Base-by-base conservation (phyloP, 306 rosid genomes). In the Cucurbita ficifolia region DNA sequence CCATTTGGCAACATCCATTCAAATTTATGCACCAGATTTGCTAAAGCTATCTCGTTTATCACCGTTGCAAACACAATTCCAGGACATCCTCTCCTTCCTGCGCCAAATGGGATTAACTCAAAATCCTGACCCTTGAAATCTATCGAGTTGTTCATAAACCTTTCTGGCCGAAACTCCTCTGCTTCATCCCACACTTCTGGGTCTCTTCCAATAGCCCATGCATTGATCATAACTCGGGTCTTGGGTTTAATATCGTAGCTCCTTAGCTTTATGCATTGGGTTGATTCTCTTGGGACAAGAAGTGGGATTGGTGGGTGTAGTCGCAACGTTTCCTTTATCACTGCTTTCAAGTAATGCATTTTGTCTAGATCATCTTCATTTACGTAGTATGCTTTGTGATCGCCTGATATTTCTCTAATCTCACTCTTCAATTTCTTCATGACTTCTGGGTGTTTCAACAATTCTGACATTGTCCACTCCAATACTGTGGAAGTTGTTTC, bases 381-480 rank as follows among this genome's bases (percentile, higher is more conserved):
- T 56, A 85, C 53, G 35, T 43, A 50, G 18, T 24, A 24, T 24
- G 29, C 29, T 24, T 24, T 24, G 29, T 88, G 48, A 3, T 88
- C 52, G 4, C 83, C 76, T 18, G 77, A 11, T 35, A 70, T 56
- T 74, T 88, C 89, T 59, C 69, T 82, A 0, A 35, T 70, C 48
- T 88, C 94, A 38, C 51, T 65, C 65, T 81, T 78, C 24, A 81
- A 39, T 33, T 72, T 83, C 45, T 81, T 67, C 90, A 79, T 83
- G 0, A 8, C 76, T 39, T 39, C 10, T 9, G 88, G 90, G 38
- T 89, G 82, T 24, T 45, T 84, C 16, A 84, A 22, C 0, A 87
- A 73, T 75, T 81, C 84, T 5, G 87, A 60, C 87, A 83, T 85
- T 71, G 83, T 55, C 87, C 86, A 83, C 7, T 87, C 96, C n/a